Evolutionary conservation across 208 protist genomes (phyloP), one percentile per base, ranked within the genome.

Genomic region (Leishmania martiniquensis): DNA sequence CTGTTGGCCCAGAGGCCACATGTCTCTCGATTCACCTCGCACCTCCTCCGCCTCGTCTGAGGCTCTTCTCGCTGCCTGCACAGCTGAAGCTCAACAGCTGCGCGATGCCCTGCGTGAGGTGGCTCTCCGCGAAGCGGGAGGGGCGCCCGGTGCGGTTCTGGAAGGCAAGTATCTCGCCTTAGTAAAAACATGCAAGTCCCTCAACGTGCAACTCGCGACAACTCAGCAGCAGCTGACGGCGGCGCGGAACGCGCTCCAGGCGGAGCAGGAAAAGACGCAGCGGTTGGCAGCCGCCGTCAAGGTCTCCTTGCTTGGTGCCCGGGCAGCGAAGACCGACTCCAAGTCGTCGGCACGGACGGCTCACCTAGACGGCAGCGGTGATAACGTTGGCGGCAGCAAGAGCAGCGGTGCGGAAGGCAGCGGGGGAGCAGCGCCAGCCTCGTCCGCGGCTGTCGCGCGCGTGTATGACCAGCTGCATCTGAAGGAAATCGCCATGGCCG

Each of bases 121-220:
- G 34, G 32, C 62, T 37, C 47, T 78, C 37, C 72, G 75, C n/a
- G 72, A 85, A 62, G 32, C 10, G 44, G 22, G 39, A 63, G 57
- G 67, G 1, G 73, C 80, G 34, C 82, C 82, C 70, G 79, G 55
- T 29, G 86, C 82, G 5, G 83, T 83, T 59, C 68, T 93, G 10
- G 91, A 95, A 68, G 86, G 85, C 45, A 90, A 89, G 74, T 95
- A 94, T 67, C 80, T 95, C 12, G 85, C 82, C 12, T 84, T 91
- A 20, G 82, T 95, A 29, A 82, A 79, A 52, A 87, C 86, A 32
- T 74, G 55, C 29, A 82, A 83, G 20, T 77, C 82, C 37, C 75
- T 94, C 6, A 87, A 82, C 34, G 89, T 94, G 3, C 87, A 92
- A 76, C 81, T 95, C 4, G 68, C 59, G 68, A 79, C 79, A 6